phyloP scores from a whole-genome alignment of 2,329 filamentous ascomycete species.

The Cryphonectria naterciae region DNA sequence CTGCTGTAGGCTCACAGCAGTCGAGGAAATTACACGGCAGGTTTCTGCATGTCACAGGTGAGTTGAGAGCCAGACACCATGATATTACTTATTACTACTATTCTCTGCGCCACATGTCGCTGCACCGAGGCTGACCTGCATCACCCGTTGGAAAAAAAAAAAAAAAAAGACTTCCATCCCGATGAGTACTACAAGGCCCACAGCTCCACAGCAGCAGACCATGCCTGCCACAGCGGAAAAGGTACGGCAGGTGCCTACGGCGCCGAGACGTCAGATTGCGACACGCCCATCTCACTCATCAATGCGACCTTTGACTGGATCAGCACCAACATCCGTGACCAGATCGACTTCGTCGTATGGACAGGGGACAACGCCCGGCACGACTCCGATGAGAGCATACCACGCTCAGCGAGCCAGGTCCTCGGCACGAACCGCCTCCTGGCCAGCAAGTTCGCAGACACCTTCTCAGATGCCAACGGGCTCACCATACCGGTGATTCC shows the following conservation, averaged over 20 bases:
- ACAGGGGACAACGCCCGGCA: constrained; percentile 89
- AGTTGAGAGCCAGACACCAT: constrained; percentile 34
- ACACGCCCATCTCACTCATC: constrained; percentile 77
- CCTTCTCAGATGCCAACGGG: constrained; percentile 67
- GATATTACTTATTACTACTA: too few species aligned
- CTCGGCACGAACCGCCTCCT: constrained; percentile 75
- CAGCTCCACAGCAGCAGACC: constrained; percentile 68
- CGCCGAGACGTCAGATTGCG: constrained; percentile 85
- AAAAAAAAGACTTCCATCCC: constrained; percentile 78
- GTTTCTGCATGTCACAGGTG: constrained; percentile 90
- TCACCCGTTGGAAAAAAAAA: constrained; percentile 12
- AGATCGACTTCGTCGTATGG: constrained; percentile 90
- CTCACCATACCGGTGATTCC: constrained; percentile 81
- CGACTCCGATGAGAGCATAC: constrained; percentile 81
- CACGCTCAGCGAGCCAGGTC: constrained; percentile 77
- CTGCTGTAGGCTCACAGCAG: constrained; percentile 41
- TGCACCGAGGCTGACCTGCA: constrained; percentile 14
- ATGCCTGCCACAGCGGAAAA: constrained; percentile 77
- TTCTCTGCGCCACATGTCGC: constrained; percentile 27
- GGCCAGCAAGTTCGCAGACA: constrained; percentile 74
- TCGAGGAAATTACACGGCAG: constrained; percentile 63
- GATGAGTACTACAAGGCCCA: constrained; percentile 85
- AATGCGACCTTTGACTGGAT: constrained; percentile 94
- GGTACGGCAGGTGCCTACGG: constrained; percentile 83
- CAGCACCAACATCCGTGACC: constrained; percentile 71